Base-by-base conservation (phyloP, 352 stramenopile genomes). In the Phytophthora ramorum region DNA sequence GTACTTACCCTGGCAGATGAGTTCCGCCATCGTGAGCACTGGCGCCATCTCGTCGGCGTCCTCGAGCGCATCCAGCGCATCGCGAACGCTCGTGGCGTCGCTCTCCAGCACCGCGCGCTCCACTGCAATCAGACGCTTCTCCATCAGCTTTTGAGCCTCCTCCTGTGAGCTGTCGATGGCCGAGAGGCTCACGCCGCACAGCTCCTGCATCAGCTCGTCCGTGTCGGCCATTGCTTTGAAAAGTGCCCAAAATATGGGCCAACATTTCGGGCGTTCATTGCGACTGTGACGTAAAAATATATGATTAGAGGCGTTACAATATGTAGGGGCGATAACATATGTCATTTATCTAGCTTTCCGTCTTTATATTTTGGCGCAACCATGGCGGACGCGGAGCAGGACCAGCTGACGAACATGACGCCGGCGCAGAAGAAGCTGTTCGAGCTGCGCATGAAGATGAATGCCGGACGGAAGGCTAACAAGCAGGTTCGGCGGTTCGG, bases 401-500 rank as follows among this genome's bases (percentile, higher is more conserved):
- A 88, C 60, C 55, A 73, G 20, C 49, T 87, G 48, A 74, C 77
- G 60, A 68, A 73, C 22, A 91, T 93, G 84, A 92, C 84, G 59
- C 81, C 84, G 19, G 85, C 83, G 57, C 83, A 95, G 64, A 77
- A 66, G 41, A 95, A 92, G 71, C 80, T 95, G 58, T 95, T 95
- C 68, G 79, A 95, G 75, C 69, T 95, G 52, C 84, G 86, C 38
- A 95, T 95, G 86, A 91, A 92, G 64, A 84, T 93, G 44, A 95
- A 95, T 59, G 85, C 84, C 6, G 86, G 84, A 0, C 69, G 86
- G 40, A 93, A 93, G 59, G 83, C 84, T 12, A 92, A 92, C 65
- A 95, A 95, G 57, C 66, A 90, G 83, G 82, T 89, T 26, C 7
- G 63, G 20, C 2, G 7, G 4, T 12, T 4, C 6, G n/a, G 13